Evolutionary conservation across 2,329 filamentous ascomycete genomes (phyloP).

Genomic region (Immersiporthe knoxdaviesiana): DNA sequence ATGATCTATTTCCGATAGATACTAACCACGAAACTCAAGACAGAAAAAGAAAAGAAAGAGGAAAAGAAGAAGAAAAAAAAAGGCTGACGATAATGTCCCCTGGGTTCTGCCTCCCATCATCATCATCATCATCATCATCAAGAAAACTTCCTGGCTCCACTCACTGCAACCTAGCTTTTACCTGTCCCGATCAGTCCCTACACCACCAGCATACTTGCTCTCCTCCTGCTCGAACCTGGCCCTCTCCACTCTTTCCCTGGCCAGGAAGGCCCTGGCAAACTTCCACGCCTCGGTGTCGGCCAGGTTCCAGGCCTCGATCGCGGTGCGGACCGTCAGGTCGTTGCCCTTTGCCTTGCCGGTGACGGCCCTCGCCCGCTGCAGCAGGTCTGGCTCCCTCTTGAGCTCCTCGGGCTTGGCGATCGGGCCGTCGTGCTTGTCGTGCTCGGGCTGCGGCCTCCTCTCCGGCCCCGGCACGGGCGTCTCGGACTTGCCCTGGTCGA

Average conservation of each 20-base stretch:
- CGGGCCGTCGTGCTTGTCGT: conserved; percentile 52
- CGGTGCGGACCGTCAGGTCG: conserved; percentile 53
- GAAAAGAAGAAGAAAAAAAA: not conserved
- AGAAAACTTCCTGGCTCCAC: not conserved
- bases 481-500: conserved; percentile 57
- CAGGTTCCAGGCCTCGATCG: conserved; percentile 68
- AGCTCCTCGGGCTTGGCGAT: conserved; percentile 57
- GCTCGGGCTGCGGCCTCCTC: conserved; percentile 54
- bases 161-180: not conserved
- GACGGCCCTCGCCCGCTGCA: conserved; percentile 51
- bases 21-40: not conserved
- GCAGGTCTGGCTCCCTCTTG: conserved; percentile 56
- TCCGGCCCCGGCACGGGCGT: conserved; percentile 63
- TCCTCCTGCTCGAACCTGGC: conserved; percentile 72
- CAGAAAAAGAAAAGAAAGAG: too few species aligned
- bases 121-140: not conserved
- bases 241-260: conserved; percentile 65
- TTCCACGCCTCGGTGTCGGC: conserved; percentile 79
- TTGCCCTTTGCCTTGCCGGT: conserved; percentile 44
- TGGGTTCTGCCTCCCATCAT: not conserved
- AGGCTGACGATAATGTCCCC: conserved; percentile 5
- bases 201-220: conserved; percentile 63
- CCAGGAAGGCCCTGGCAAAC: conserved; percentile 70
- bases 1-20: not conserved
- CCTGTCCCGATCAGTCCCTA: conserved; percentile 54